Evolutionary conservation across 345 rosid genomes (phyloP).

Genomic region (Boechera stricta): DNA sequence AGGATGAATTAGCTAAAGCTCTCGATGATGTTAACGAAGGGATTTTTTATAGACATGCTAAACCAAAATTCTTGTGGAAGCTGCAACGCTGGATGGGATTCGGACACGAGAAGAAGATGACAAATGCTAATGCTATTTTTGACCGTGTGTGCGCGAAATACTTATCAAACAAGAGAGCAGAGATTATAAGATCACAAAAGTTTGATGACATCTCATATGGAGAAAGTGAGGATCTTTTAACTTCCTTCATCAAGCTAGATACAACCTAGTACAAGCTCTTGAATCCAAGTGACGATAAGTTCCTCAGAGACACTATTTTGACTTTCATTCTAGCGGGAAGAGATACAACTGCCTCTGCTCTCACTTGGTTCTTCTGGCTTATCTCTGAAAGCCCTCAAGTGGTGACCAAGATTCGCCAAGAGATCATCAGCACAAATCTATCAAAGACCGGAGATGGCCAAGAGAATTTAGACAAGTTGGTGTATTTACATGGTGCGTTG

Average conservation of each 20-base stretch:
- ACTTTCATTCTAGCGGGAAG: neutral
- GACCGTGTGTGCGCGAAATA: neutral
- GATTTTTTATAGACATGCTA: neutral
- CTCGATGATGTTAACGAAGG: neutral
- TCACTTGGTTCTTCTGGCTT: constrained; percentile 28
- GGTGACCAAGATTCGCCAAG: neutral
- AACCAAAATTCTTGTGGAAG: constrained; percentile 19
- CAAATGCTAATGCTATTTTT: neutral
- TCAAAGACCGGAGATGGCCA: neutral
- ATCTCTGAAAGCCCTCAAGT: neutral
- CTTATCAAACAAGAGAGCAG: constrained; percentile 6
- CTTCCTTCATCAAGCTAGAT: neutral
- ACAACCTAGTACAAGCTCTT: neutral
- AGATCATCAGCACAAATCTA: neutral
- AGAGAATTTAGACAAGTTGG: neutral
- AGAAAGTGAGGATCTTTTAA: neutral
- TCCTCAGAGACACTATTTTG: neutral
- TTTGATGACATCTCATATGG: neutral
- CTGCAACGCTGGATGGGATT: neutral
- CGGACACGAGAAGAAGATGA: constrained; percentile 16
- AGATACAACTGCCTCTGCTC: neutral
- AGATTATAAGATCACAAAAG: neutral
- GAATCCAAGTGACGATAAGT: neutral
- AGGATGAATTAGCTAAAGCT: neutral
- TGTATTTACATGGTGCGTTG: constrained; percentile 10